Percentiles rank a stretch among this genome's conserved stretches.
Conservation (phyloP, 345 rosid genomes). For the Camelina hispida region DNA sequence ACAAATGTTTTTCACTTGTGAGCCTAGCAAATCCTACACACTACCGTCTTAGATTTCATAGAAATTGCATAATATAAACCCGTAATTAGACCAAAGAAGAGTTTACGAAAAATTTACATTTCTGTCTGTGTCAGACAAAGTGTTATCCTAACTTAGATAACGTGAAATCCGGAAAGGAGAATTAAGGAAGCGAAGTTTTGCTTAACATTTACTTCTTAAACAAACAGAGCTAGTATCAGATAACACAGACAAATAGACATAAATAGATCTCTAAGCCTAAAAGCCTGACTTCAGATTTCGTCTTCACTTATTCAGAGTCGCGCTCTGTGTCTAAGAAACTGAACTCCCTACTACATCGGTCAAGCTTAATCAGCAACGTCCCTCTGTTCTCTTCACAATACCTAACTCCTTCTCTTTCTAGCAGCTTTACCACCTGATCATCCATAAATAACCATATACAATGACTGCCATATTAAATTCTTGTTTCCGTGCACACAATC, state of each 20-base stretch:
- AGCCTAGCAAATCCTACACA: not conserved
- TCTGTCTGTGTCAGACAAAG: not conserved
- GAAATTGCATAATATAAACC: not conserved
- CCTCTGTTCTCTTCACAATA: slow-evolving; percentile 87
- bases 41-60: not conserved
- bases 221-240: too few species aligned
- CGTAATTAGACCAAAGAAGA: not conserved
- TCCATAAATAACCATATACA: slow-evolving; percentile 5
- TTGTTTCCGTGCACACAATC: not conserved
- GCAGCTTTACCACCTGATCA: slow-evolving; percentile 64
- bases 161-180: not conserved
- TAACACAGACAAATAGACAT: slow-evolving; percentile 20
- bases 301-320: slow-evolving; percentile 55
- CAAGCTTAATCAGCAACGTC: slow-evolving; percentile 69
- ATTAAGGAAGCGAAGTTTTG: not conserved
- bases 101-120: not conserved
- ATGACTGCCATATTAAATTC: slow-evolving; percentile 6
- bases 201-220: slow-evolving; percentile 1
- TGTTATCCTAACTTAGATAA: slow-evolving; percentile 15
- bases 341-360: slow-evolving; percentile 59
- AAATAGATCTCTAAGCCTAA: slow-evolving; percentile 10
- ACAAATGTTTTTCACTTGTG: not conserved
- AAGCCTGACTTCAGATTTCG: slow-evolving; percentile 20
- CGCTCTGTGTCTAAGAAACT: slow-evolving; percentile 68
- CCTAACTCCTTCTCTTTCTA: slow-evolving; percentile 63